Base-by-base conservation (phyloP, 164 flowering plant species). In the Buxus sempervirens region DNA sequence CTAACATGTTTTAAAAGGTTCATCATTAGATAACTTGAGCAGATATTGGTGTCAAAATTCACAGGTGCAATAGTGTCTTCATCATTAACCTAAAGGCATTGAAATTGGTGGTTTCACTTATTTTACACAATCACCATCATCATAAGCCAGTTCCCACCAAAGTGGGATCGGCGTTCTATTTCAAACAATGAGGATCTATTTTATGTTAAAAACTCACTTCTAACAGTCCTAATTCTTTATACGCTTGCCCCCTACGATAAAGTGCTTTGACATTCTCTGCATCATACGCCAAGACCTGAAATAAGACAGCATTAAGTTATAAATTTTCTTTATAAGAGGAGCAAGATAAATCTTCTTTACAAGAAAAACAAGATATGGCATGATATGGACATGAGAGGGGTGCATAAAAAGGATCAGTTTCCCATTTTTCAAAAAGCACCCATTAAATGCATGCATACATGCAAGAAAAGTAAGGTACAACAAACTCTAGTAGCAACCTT, bases 191-290 rank as follows among this genome's bases (percentile, higher is more conserved):
- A 27, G 21, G 55, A 45, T 45, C 32, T 15, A 60, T 18, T 16
- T 15, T 60, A 65, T 23, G 64, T 58, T 5, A 21, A 9, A 63
- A 64, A 81, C 90, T 85, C 75, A 92, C 99, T 67, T 81, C 80
- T 45, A 89, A 76, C 51, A 64, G 82, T 62, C 93, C 93, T 27
- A 88, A 67, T 73, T 86, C 97, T 77, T 78, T 87, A 65, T 90
- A 86, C 60, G 99, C 99, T 80, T 92, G 97, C 76, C 99, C 98
- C 70, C 99, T 84, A 56, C 99, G 83, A 75, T 95, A 95, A 62
- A 92, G 91, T 70, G 99, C 99, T 77, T 95, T 95, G 67, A 88
- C 86, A 85, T 92, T 95, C 67, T 76, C 80, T 14, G 79, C 74
- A 75, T 95, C 99, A 79, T 81, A 78, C 25, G 80, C 78, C 86